Base-by-base conservation (phyloP, 805 yeast genomes). In the Myxozyma monticola region DNA sequence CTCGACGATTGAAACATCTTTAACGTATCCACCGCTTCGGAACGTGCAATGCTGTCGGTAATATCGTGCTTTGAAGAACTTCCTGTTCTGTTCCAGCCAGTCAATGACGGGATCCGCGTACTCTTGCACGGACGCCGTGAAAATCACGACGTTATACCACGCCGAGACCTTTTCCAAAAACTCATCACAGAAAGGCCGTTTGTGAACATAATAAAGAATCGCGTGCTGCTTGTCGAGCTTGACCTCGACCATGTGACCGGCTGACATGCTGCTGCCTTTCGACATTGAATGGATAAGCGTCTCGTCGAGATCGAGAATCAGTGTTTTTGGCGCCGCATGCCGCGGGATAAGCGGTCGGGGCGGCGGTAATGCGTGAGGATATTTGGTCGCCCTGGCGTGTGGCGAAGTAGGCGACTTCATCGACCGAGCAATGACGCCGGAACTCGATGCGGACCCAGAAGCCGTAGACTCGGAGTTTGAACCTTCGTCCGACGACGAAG, bases 21-120 rank as follows among this genome's bases (percentile, higher is more conserved):
- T 86, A 56, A 91, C 83, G 68, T 90, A 93, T 0, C 96, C 96
- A 20, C 95, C 95, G 56, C 78, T 80, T 54, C 81, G 60, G 18
- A 64, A 74, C 0, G 84, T 82, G 67, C 99, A 91, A 64, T 88
- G 84, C 60, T 77, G 77, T 61, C 98, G 75, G 67, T 91, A 91
- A 56, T 76, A 81, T 44, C 98, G 72, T 49, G 76, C 76, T 39
- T 71, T 62, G 70, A 80, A 81, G 70, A 66, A 74, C 62, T 68
- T 63, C 61, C 73, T 52, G 59, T 84, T 87, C 61, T 77, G 75
- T 66, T 91, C 98, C 18, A 91, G 73, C 82, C 90, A 87, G 68
- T 91, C 91, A 45, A 93, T 87, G 43, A 93, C 95, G 0, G 99
- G 98, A 63, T 93, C 99, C 0, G 99, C 98, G 63, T 93, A 93